Evolutionary conservation across 495 filamentous ascomycete species (phyloP).

Genomic region (Collariella sp.): DNA sequence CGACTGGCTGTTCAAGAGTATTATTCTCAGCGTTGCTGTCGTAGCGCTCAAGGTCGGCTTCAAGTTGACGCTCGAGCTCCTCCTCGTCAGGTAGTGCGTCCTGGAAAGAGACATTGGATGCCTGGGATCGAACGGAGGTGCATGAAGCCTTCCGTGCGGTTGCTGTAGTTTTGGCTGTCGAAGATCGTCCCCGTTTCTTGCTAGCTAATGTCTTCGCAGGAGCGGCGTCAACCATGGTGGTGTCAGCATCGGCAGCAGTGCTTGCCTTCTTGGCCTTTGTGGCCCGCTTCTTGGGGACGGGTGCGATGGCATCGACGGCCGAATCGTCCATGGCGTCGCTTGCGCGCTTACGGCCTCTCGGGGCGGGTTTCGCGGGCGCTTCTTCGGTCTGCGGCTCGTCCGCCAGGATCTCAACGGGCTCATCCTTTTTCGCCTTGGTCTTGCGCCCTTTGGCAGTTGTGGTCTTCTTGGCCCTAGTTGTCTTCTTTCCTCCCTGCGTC

Average conservation of each 20-base stretch:
- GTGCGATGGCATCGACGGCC: constrained; percentile 35
- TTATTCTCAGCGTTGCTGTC: constrained; percentile 48
- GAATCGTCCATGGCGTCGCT: constrained; percentile 53
- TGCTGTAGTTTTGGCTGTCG: constrained; percentile 35
- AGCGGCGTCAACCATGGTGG: constrained; percentile 28
- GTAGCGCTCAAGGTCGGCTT: constrained; percentile 55
- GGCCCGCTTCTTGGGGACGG: constrained; percentile 59
- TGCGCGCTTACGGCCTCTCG: constrained; percentile 54
- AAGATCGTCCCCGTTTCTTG: constrained; percentile 28
- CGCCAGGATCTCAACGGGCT: constrained; percentile 45
- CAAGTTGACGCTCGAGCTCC: constrained; percentile 60
- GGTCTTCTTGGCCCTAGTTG: constrained; percentile 31
- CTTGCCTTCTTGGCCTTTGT: constrained; percentile 43
- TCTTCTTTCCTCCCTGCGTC: constrained; percentile 44
- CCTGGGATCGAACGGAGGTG: constrained; percentile 35
- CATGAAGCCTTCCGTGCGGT: constrained; percentile 47
- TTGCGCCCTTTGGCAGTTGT: constrained; percentile 36
- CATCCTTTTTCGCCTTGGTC: constrained; percentile 51
- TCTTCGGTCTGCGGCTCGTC: constrained; percentile 34
- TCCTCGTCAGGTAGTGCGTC: constrained; percentile 46
- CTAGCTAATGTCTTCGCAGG: constrained; percentile 19
- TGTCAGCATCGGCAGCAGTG: constrained; percentile 24
- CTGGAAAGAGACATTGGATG: constrained; percentile 32
- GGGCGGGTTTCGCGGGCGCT: constrained; percentile 25
- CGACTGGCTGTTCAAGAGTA: constrained; percentile 22